Evolutionary conservation across 345 rosid genomes (phyloP), one percentile per base, ranked within the genome.

Genomic region (thale cress (Arabidopsis thaliana)): DNA sequence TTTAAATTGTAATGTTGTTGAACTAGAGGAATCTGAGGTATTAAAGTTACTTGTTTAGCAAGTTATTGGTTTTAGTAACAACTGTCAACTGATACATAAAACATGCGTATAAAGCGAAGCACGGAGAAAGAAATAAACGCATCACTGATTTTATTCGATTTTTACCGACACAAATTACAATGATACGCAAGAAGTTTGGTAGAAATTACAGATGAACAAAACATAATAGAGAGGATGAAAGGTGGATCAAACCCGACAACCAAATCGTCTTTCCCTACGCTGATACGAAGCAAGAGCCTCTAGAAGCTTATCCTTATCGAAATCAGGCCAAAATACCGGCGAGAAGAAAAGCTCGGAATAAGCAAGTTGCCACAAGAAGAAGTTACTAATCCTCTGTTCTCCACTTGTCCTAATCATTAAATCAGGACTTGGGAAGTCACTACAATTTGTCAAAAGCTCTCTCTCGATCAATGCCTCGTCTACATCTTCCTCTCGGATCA

Each of bases 371-470:
- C 91, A 92, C 49, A 88, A 44, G 72, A 89, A 79, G 80, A 89
- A 89, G 86, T 89, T 88, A 70, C 96, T 92, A 42, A 92, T 82
- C 64, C 96, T 69, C 6, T 83, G 84, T 63, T 88, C 97, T 5
- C 92, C 89, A 4, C 91, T 89, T 5, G 93, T 92, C 80, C 96
- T 80, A 23, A 92, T 88, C 44, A 88, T 38, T 6, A 89, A 63
- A 69, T 92, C 93, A 3, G 93, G 96, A 67, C 70, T 80, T 4
- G 92, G 88, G 42, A 73, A 80, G 71, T 85, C 77, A 0, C 82
- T 72, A 56, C 93, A 86, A n/a, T 71, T 88, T 0, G 93, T 89
- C 71, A 84, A 83, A 41, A 89, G 64, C 62, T 92, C 92, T 53
- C 56, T 76, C 49, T 87, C 93, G 22, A 88, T 67, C 4, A 92